Evolutionary conservation across 2,329 filamentous ascomycete genomes (phyloP).

Genomic region (Periconia macrospinosa): DNA sequence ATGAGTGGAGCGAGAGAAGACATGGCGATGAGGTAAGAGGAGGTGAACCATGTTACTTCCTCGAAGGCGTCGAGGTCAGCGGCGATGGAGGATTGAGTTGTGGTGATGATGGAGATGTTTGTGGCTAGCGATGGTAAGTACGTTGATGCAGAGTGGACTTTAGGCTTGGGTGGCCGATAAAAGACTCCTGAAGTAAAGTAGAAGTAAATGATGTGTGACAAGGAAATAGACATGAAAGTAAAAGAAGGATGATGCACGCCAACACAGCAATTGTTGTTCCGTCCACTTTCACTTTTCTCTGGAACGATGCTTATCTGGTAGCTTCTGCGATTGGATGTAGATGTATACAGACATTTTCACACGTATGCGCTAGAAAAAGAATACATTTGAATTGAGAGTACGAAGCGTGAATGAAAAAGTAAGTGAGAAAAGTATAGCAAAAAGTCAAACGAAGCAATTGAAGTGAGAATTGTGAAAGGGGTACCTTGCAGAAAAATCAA

Average conservation of each 20-base stretch:
- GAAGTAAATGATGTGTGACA: too few relatives aligned
- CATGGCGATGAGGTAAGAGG: constrained; percentile 64
- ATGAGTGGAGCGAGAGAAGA: constrained; percentile 67
- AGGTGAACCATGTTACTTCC: constrained; percentile 78
- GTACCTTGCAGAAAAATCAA: constrained; percentile 64
- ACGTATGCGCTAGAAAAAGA: background rate
- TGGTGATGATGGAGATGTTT: constrained; percentile 81
- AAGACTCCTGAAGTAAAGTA: background rate
- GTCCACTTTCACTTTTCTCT: too few relatives aligned
- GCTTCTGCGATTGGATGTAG: too few relatives aligned
- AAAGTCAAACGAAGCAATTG: too few relatives aligned
- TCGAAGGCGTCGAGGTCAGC: constrained; percentile 74
- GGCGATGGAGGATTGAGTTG: constrained; percentile 76
- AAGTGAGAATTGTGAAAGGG: background rate
- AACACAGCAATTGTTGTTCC: too few relatives aligned
- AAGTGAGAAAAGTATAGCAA: constrained; percentile 39
- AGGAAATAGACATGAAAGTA: too few relatives aligned
- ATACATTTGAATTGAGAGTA: background rate
- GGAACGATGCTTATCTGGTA: too few relatives aligned
- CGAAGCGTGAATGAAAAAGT: background rate
- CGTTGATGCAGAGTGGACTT: background rate
- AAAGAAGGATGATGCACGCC: background rate
- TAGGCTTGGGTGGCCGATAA: background rate
- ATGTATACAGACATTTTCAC: too few relatives aligned
- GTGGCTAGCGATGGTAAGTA: constrained; percentile 46